Evolutionary conservation across 495 filamentous ascomycete species (phyloP).

Genomic region (Neurospora sp.): DNA sequence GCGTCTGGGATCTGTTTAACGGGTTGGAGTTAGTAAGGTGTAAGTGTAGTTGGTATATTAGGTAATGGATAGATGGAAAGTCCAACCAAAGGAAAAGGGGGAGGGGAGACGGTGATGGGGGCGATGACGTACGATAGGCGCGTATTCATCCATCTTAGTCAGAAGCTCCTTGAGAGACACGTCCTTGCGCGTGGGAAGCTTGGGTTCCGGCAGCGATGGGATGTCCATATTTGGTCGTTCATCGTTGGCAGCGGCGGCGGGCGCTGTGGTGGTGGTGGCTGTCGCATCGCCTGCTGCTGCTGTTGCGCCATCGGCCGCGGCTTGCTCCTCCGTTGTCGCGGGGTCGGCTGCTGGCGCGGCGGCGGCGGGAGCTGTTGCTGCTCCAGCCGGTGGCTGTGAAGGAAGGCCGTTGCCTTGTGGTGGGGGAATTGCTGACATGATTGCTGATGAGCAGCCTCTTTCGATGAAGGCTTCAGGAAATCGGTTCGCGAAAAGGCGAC

Average conservation of each 20-base stretch:
- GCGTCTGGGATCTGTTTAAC: conserved; percentile 79
- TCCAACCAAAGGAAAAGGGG: too few species aligned
- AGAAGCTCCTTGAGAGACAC: conserved; percentile 83
- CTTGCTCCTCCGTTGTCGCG: conserved; percentile 12
- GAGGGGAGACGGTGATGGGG: too few species aligned
- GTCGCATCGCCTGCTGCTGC: neutral
- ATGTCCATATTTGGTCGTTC: neutral
- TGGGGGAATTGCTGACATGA: neutral
- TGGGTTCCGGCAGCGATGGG: conserved; percentile 23
- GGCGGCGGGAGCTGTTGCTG: neutral
- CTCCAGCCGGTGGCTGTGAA: neutral
- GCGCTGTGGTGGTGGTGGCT: neutral
- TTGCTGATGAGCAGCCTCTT: neutral
- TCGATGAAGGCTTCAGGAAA: neutral
- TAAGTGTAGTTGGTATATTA: neutral
- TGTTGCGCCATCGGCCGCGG: neutral
- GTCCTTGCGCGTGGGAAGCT: conserved; percentile 70
- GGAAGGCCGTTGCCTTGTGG: neutral
- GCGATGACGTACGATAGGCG: conserved; percentile 67
- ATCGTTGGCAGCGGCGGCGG: conserved; percentile 3
- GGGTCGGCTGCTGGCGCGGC: conserved; percentile 8
- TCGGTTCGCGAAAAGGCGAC: neutral
- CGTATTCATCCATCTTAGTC: conserved; percentile 95
- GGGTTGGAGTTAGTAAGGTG: neutral
- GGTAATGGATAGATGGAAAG: too few species aligned